A percentile compares a stretch with the other conserved stretches of the same genome.
Conservation (phyloP, 2,329 filamentous ascomycete genomes). For the Ciborinia camelliae region DNA sequence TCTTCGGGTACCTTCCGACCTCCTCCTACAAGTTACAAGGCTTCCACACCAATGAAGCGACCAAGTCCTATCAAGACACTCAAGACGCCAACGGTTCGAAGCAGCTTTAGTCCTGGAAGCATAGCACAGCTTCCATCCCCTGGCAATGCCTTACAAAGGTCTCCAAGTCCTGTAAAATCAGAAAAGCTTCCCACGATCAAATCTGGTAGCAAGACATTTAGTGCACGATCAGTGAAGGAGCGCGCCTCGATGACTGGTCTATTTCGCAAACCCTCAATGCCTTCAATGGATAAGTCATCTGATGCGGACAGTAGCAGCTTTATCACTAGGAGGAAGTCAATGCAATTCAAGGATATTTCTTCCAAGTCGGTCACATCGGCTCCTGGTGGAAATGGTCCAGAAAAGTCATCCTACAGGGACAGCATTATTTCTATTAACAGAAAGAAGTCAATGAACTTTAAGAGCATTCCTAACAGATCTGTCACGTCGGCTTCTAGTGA, state of each 20-base stretch:
- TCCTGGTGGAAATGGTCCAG: conserved; percentile 35
- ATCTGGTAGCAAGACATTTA: conserved; percentile 47
- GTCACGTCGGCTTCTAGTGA: conserved; percentile 26
- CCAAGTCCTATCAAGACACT: conserved; percentile 39
- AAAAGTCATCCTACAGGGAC: conserved; percentile 32
- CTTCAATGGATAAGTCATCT: conserved; percentile 39
- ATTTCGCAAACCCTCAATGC: conserved; percentile 53
- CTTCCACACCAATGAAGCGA: conserved; percentile 43
- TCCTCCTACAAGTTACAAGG: conserved; percentile 43
- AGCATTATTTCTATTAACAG: conserved; percentile 28
- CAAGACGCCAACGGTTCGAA: conserved; percentile 38
- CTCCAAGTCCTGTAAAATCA: conserved; percentile 37
- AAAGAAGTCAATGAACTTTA: conserved; percentile 31
- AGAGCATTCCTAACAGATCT: conserved; percentile 27
- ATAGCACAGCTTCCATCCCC: conserved; percentile 39
- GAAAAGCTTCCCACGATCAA: conserved; percentile 34
- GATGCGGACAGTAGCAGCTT: conserved; percentile 30
- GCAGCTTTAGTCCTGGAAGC: conserved; percentile 23
- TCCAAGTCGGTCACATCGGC: conserved; percentile 29
- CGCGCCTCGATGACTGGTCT: conserved; percentile 53
- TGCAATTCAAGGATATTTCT: conserved; percentile 31
- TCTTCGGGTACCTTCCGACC: conserved; percentile 46
- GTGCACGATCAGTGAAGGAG: conserved; percentile 46
- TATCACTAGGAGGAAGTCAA: conserved; percentile 28
- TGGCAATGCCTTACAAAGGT: conserved; percentile 35